These are phyloP conservation scores for Lasiodiplodia theobromae DNA, from an alignment of 2,329 filamentous ascomycete species.

Conservation along the genomic window DNA sequence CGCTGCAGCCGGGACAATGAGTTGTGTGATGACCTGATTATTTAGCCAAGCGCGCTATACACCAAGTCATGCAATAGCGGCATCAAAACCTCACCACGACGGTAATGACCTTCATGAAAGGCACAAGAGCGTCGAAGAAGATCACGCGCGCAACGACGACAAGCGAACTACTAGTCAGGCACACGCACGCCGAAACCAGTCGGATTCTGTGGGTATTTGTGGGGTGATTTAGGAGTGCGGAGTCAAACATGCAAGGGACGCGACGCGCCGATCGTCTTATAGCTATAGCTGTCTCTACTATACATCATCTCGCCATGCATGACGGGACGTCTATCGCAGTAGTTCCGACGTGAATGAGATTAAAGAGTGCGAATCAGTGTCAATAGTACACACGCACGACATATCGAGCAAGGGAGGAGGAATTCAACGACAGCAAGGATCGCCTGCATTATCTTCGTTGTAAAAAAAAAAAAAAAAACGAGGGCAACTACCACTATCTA, in stretches of 20 bases:
- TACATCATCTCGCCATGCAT: neutral
- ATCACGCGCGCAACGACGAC: neutral
- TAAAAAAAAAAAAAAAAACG: constrained; percentile 4
- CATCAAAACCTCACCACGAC: neutral
- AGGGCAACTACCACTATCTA: constrained; percentile 26
- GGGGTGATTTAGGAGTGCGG: neutral
- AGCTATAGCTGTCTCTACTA: neutral
- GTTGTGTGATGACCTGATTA: neutral
- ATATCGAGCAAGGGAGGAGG: neutral
- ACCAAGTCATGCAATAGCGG: neutral
- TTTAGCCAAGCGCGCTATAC: neutral
- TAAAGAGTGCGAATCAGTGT: neutral
- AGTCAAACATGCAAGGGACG: neutral
- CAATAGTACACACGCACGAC: neutral
- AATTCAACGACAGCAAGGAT: constrained; percentile 16
- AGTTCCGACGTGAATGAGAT: neutral
- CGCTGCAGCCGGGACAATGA: too few relatives aligned
- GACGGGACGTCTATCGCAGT: neutral
- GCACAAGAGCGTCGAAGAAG: too few relatives aligned
- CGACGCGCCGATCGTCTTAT: neutral
- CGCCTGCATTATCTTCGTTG: constrained; percentile 25
- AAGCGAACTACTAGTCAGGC: neutral
- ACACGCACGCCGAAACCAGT: neutral
- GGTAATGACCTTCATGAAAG: neutral
- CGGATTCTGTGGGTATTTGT: neutral